Base-by-base conservation (phyloP, 1,139 yeast genomes). In the Yamadazyma siamensis region DNA sequence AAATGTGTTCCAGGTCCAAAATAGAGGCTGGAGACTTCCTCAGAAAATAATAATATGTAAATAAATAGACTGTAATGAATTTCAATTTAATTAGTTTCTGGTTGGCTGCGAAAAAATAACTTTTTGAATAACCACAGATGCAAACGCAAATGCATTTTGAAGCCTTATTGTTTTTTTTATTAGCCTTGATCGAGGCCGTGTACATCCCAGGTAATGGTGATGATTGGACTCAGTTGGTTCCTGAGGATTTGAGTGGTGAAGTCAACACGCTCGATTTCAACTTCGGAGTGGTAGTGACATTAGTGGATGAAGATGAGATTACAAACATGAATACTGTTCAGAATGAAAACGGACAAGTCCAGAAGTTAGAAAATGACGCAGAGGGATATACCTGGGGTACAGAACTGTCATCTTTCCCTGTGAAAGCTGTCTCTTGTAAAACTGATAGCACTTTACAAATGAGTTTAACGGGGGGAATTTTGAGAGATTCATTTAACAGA, bases 1-100 rank as follows among this genome's bases (percentile, higher is more conserved):
- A 56, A 35, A 63, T 63, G 70, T 64, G 71, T 42, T 54, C 59
- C 15, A 59, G 54, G 41, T 57, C 67, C 7, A 54, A 53, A 33
- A 35, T 39, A 15, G 32, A 19, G 8, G 31, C 25, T 12, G 31
- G 24, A 7, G 41, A 38, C 21, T 38, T 38, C 17, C 19, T 21
- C 7, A 28, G 27, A 15, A 26, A 18, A 15, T 13, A 23, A 12
- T 26, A 21, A 14, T 21, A n/a, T 21, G 23, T 21, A 10, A n/a
- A n/a, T n/a, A n/a, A n/a, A n/a, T n/a, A n/a, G n/a, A n/a, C n/a
- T n/a, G n/a, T n/a, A n/a, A n/a, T n/a, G n/a, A n/a, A n/a, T n/a
- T n/a, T n/a, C n/a, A n/a, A n/a, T n/a, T n/a, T n/a, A n/a, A n/a
- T n/a, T n/a, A n/a, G n/a, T n/a, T n/a, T n/a, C n/a, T n/a, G n/a